Percentiles rank a stretch among this genome's conserved stretches.
phyloP scores from a whole-genome alignment of 805 yeast species.

The Kodamaea laetipori region DNA sequence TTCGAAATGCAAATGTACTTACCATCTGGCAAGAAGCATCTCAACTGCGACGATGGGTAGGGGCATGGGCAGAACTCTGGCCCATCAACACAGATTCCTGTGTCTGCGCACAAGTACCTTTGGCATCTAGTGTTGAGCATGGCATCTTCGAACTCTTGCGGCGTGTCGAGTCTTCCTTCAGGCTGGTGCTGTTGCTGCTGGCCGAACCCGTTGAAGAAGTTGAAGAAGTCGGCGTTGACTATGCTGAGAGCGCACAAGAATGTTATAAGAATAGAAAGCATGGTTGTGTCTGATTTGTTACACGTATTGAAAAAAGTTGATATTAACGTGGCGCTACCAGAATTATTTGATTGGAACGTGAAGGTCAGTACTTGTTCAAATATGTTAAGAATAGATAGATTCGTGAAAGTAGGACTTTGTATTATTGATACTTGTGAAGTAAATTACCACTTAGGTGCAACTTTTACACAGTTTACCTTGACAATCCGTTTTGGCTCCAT shows the following conservation, averaged over 20 bases:
- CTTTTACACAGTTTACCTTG: no score
- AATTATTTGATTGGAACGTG: no score
- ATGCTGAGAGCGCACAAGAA: conserved; percentile 6
- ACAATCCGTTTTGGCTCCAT: no score
- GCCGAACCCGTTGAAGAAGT: conserved; percentile 28
- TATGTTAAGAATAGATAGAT: no score
- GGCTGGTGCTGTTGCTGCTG: conserved; percentile 26
- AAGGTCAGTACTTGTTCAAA: no score
- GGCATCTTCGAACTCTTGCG: conserved; percentile 40
- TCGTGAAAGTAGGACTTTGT: no score
- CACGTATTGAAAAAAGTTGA: conserved; percentile 8
- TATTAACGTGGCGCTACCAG: conserved; percentile 6
- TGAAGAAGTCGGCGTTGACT: conserved; percentile 35
- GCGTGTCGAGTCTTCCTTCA: conserved; percentile 28
- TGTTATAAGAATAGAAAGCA: conserved; percentile 1
- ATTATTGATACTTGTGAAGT: no score
- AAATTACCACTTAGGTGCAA: no score
- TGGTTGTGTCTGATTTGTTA: neutral
- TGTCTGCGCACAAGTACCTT: conserved; percentile 78
- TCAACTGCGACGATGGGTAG: conserved; percentile 79
- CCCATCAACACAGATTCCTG: conserved; percentile 70
- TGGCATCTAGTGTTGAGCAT: conserved; percentile 53
- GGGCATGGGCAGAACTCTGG: conserved; percentile 87
- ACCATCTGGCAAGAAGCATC: conserved; percentile 74
- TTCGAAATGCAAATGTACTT: conserved; percentile 81